Base-by-base conservation (phyloP, 2,329 filamentous ascomycete genomes). In the Monosporascus sp. region DNA sequence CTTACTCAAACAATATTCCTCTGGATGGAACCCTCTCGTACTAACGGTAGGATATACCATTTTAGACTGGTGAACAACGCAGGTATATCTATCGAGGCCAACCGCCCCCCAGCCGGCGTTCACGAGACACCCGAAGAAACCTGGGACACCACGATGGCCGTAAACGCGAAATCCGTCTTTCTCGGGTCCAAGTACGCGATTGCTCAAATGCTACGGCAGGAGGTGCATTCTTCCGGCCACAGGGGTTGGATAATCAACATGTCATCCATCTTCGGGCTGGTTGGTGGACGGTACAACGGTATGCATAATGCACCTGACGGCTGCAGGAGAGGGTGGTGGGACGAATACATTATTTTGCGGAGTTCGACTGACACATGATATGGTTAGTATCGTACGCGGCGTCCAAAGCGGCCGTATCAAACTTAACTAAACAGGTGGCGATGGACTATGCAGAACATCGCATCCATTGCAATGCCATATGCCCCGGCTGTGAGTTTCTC, bases 381-480 rank as follows among this genome's bases (percentile, higher is more conserved):
- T 6, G 14, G 7, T 14, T 24, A 69, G 69, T 60, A 1, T 70
- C 71, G 0, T 82, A 82, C 49, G 67, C 69, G 11, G 71, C 78
- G 0, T 76, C 73, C 0, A 82, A 82, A 56, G 76, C 75, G 6
- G 78, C 76, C 0, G 76, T 81, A 0, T 67, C 73, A 3, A 76
- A 75, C n/a, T 56, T 82, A 4, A 83, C 79, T 0, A 70, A 73
- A 36, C 66, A 73, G 8, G 69, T 78, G 0, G 78, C 78, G 0
- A 55, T 77, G 37, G 80, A 83, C 41, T 80, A 78, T 56, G 79
- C 74, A 0, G 61, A 63, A 1, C 61, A 75, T 11, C 66, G 71
- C 0, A 79, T 83, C 26, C 79, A 82, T 55, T 72, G 74, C 36
- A 82, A 82, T 58, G 77, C 77, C 0, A 69, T 83, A 5, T 80